Conservation (phyloP, 306 rosid genomes). For the Glycine tomentella region DNA sequence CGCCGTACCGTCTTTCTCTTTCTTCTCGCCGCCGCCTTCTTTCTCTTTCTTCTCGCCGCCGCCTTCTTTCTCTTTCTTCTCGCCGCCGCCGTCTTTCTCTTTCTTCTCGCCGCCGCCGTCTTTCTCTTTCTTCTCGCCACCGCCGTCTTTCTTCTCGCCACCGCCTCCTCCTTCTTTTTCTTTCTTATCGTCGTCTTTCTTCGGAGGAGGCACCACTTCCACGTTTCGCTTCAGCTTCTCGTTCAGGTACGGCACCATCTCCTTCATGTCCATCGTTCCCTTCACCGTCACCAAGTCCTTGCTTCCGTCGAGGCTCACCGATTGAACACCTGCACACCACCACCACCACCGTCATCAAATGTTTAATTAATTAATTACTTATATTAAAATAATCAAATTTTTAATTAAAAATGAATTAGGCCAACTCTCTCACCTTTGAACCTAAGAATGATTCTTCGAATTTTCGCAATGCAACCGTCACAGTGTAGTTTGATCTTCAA, state of each 20-base stretch:
- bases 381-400: background rate
- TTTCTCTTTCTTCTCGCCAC: too few species aligned
- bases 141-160: background rate
- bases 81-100: slow-evolving; percentile 46
- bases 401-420: background rate
- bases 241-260: slow-evolving; percentile 56
- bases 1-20: slow-evolving; percentile 20
- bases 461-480: slow-evolving; percentile 86
- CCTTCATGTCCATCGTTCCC: slow-evolving; percentile 77
- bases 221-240: slow-evolving; percentile 68
- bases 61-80: background rate
- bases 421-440: slow-evolving; percentile 65
- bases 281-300: slow-evolving; percentile 78
- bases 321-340: slow-evolving; percentile 62
- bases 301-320: slow-evolving; percentile 59
- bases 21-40: slow-evolving; percentile 45
- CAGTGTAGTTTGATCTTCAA: slow-evolving; percentile 85
- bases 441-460: slow-evolving; percentile 56
- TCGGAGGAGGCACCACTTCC: slow-evolving; percentile 68
- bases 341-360: too few species aligned
- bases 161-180: background rate
- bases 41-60: slow-evolving; percentile 17
- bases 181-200: slow-evolving; percentile 52
- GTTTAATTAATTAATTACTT: background rate
- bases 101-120: slow-evolving; percentile 36